Evolutionary conservation across 2,329 filamentous ascomycete species (phyloP), one percentile per base, ranked within the genome.

Genomic region (Xylaria sp.): DNA sequence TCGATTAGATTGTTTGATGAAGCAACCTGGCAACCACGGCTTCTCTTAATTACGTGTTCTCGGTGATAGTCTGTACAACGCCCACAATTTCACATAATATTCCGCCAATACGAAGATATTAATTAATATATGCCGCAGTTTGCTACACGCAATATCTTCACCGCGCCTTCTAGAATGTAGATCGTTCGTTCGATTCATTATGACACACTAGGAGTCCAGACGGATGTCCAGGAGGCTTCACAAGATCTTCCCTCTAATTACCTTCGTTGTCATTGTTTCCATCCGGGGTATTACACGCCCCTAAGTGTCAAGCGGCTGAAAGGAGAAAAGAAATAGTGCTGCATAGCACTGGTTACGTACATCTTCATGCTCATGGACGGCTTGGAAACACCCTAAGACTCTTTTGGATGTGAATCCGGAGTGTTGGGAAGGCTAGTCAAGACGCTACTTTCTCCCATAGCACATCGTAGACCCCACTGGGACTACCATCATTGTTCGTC

Each of bases 361-460:
- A 46, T 46, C 18, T 46, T 15, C 41, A 44, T 44, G 18, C 41
- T n/a, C 6, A n/a, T 46, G 41, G 18, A 46, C 41, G 15, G 41
- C 41, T n/a, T 18, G 6, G 13, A n/a, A 46, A 46, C 18, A 28
- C 20, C 13, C 61, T 57, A 68, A 25, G 25, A 55, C 61, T 20
- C 8, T 51, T 68, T 65, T 15, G 62, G 66, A 46, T 20, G 51
- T 9, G 31, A 57, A 68, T 37, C 66, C 66, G 56, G 62, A 65
- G 48, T 52, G 51, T 50, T 65, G 66, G 66, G 66, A 68, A 34
- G 25, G 50, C 61, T 61, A 65, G 66, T n/a, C n/a, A 2, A 23
- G 48, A 20, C 66, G 51, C 51, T 13, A 41, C 37, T 48, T 48
- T 18, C 39, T 52, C 18, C 52, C 44, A 20, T 48, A 28, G 41